Conservation (phyloP, 2,329 filamentous ascomycete species). For the Cordyceps farinosa region DNA sequence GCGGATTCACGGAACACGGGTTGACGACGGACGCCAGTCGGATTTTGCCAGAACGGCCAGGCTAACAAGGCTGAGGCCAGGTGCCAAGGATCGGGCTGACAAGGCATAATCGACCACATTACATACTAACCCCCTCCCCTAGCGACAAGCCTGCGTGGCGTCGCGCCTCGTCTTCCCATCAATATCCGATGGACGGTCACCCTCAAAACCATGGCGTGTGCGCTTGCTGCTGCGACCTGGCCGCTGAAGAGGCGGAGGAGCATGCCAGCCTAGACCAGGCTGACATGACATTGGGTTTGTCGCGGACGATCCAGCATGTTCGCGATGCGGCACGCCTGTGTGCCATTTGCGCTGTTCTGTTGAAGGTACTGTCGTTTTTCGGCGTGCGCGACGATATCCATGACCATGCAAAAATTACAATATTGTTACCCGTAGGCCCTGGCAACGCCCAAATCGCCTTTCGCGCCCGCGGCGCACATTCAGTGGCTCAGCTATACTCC, state of each 20-base stretch:
- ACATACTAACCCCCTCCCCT: neutral
- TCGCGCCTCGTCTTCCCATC: neutral
- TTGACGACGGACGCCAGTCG: too few species aligned
- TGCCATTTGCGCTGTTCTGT: neutral
- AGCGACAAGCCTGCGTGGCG: neutral
- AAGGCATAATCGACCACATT: neutral
- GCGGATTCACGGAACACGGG: too few species aligned
- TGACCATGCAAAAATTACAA: neutral
- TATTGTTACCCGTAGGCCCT: neutral
- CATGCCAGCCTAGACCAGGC: neutral
- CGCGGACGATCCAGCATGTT: neutral
- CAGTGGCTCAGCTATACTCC: constrained; percentile 3
- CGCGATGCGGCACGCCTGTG: neutral
- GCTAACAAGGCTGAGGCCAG: too few species aligned
- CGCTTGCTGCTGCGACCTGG: neutral
- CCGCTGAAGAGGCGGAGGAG: neutral
- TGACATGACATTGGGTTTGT: constrained; percentile 8
- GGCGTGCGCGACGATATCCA: neutral
- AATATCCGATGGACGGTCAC: neutral
- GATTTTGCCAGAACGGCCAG: too few species aligned
- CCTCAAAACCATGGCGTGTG: neutral
- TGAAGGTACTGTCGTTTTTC: neutral
- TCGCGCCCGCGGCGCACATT: neutral
- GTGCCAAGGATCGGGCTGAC: too few species aligned
- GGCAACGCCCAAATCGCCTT: constrained; percentile 7